These are phyloP conservation scores for Helminthosporium solani DNA, from an alignment of 2,329 filamentous ascomycete species.

Conservation along the genomic window DNA sequence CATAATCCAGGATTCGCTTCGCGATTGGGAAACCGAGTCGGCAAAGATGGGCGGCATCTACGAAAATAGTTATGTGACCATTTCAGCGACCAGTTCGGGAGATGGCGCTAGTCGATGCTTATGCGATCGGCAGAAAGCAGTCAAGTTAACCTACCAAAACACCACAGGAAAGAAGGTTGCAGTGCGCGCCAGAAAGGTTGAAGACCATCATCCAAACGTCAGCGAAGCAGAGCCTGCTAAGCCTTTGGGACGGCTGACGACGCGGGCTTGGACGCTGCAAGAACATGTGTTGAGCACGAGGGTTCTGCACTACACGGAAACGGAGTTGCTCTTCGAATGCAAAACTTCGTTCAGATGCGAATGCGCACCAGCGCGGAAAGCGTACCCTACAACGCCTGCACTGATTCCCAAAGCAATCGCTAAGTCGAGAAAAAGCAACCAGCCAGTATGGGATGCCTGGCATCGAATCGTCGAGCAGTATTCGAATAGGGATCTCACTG, in stretches of 20 bases:
- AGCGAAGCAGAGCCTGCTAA: conserved; percentile 24
- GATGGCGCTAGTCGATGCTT: conserved; percentile 25
- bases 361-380: conserved; percentile 29
- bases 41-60: conserved; percentile 39
- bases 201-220: conserved; percentile 32
- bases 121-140: conserved; percentile 25
- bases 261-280: conserved; percentile 36
- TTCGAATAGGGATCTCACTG: conserved; percentile 27
- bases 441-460: conserved; percentile 32
- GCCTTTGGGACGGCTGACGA: conserved; percentile 26
- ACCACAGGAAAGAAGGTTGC: conserved; percentile 25
- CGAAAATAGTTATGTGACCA: conserved; percentile 35
- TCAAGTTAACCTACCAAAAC: conserved; percentile 29
- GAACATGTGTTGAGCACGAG: conserved; percentile 37
- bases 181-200: conserved; percentile 26
- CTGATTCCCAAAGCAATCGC: conserved; percentile 35
- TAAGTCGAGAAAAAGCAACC: conserved; percentile 16
- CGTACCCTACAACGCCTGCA: conserved; percentile 30
- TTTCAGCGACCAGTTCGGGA: conserved; percentile 29
- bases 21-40: conserved; percentile 39
- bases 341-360: conserved; percentile 36
- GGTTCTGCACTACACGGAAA: conserved; percentile 35
- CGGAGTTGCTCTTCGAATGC: conserved; percentile 39
- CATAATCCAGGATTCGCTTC: conserved; percentile 35
- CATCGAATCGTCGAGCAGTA: conserved; percentile 36